A percentile compares a stretch with the other conserved stretches of the same genome.
Conservation (phyloP, 352 stramenopile genomes). For the Phytopythium chamaehyphon region DNA sequence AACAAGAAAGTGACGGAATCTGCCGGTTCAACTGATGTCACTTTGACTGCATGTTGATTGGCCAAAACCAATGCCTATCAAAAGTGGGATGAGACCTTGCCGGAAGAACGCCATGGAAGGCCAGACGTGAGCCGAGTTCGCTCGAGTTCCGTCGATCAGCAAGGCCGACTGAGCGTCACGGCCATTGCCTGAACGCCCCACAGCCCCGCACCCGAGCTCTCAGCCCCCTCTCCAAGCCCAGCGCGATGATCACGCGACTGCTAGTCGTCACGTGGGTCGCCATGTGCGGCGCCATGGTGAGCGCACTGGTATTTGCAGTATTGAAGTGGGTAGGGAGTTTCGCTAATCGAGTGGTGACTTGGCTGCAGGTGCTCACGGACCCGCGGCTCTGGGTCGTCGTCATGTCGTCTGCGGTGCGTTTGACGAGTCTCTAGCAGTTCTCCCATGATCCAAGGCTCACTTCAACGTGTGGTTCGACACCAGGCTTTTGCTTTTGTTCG, state of each 20-base stretch:
- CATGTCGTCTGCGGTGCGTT: slow-evolving; percentile 53
- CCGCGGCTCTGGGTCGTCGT: slow-evolving; percentile 60
- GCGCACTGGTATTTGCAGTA: slow-evolving; percentile 2
- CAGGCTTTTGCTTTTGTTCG: slow-evolving; percentile 48
- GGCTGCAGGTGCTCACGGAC: slow-evolving; percentile 49
- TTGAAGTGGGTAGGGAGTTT: no score
- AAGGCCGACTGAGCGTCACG: no score
- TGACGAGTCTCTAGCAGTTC: no score
- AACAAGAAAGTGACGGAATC: not conserved
- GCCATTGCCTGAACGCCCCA: no score
- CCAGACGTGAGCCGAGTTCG: not conserved
- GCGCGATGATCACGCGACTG: slow-evolving; percentile 45
- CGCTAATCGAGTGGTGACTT: no score
- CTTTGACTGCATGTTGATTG: not conserved
- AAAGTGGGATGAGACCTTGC: not conserved
- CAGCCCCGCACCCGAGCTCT: not conserved
- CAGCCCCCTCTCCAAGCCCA: no score
- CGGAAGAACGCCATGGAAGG: slow-evolving; percentile 5
- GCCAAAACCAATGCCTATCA: not conserved
- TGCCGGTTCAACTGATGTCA: not conserved
- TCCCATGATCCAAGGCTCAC: no score
- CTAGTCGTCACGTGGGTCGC: slow-evolving; percentile 56
- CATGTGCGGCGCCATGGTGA: slow-evolving; percentile 63
- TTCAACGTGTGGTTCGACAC: not conserved
- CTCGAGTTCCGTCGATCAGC: no score